Evolutionary conservation across 2,329 filamentous ascomycete genomes (phyloP).

Genomic region (Cryphonectria carpinicola): DNA sequence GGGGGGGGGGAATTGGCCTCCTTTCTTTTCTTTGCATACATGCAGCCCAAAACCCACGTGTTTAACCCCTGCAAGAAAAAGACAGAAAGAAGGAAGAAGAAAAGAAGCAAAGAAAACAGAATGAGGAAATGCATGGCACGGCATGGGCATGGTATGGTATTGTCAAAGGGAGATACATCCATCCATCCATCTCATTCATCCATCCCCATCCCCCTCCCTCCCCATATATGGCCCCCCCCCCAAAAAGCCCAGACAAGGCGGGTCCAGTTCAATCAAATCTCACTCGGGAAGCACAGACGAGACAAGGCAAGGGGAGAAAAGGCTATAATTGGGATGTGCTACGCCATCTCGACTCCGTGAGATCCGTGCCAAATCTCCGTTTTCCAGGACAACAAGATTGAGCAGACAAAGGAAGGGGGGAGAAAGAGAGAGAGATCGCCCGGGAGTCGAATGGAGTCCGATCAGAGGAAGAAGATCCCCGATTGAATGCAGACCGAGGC

Average conservation of each 20-base stretch:
- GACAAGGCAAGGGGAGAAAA: too few species aligned
- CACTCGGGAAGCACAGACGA: too few species aligned
- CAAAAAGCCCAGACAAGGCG: background rate
- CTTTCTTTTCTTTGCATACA: background rate
- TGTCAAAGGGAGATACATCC: background rate
- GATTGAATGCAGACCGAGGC: background rate
- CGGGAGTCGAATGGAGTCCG: background rate
- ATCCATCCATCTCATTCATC: background rate
- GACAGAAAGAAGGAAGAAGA: background rate
- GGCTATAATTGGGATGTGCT: background rate
- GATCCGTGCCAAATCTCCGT: constrained; percentile 6
- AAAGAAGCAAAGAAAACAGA: background rate
- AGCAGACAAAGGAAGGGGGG: background rate
- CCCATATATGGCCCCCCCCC: too few species aligned
- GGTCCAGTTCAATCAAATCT: too few species aligned
- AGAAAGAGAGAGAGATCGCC: background rate
- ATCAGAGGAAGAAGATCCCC: background rate
- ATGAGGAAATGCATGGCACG: background rate
- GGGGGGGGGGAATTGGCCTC: too few species aligned
- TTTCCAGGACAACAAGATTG: constrained; percentile 1
- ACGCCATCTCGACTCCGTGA: background rate
- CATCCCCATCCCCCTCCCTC: too few species aligned
- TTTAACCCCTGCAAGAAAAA: background rate
- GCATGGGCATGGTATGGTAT: too few species aligned
- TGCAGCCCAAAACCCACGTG: background rate